Base-by-base conservation (phyloP, 202 grass and related monocot species). In the Bolboschoenoplectus hybrid region DNA sequence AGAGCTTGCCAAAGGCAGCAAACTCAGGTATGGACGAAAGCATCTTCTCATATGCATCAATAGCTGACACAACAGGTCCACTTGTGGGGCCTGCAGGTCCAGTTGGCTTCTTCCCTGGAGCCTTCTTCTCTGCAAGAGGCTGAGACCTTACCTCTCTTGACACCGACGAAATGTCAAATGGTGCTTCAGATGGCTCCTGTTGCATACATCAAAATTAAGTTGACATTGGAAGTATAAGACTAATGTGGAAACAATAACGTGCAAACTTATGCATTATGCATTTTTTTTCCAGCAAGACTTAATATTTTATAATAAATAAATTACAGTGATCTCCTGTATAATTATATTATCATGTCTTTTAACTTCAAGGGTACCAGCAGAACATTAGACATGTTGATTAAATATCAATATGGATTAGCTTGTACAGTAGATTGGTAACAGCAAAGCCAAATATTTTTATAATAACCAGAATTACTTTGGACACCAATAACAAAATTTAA, bases 21-120 rank as follows among this genome's bases (percentile, higher is more conserved):
- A 97, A 93, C 74, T 99, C 93, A 3, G 97, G 90, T 91, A 99
- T 94, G 56, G 92, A 97, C 19, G 90, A 97, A 90, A 99, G 93
- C 82, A 94, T 85, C 83, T 94, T 99, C 88, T 97, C 93, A 93
- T 94, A 94, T 9, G 88, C 93, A 87, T 90, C 93, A 89, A 97
- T 88, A 82, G 90, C 77, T 13, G 88, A 85, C 50, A 91, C 81
- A 83, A 89, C 89, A 52, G 93, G 92, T 63, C 86, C 93, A 81
- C 41, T 94, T 73, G 85, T 81, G 83, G 97, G 82, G 85, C 92
- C 90, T 67, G 62, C 84, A 6, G 87, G 92, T 77, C 97, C 92
- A 32, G 93, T 82, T 87, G 85, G 81, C 71, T 99, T 99, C 87
- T 99, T 99, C 74, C 93, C 97, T 16, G 90, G 80, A 50, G 97